phyloP scores from a whole-genome alignment of 1,139 yeast species.

The Pichia norvegensis region DNA sequence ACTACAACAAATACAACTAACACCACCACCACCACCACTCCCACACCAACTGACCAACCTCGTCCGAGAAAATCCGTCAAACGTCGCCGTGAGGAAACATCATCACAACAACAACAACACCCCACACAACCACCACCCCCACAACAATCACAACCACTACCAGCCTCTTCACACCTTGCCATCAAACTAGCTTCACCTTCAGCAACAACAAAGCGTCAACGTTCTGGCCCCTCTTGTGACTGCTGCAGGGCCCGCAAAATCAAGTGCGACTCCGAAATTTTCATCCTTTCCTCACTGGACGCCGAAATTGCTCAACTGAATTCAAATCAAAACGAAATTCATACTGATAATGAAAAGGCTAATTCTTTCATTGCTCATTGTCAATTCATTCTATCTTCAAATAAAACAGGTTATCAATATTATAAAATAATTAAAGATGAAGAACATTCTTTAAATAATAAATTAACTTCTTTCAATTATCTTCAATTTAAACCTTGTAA shows the following conservation, averaged over 20 bases:
- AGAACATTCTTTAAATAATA: conserved; percentile 12
- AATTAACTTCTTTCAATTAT: conserved; percentile 24
- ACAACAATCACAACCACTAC: not conserved
- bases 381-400: conserved; percentile 20
- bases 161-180: conserved; percentile 9
- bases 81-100: too few species aligned
- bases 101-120: too few species aligned
- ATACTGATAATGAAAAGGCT: not conserved
- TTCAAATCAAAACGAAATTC: not conserved
- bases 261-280: conserved; percentile 64
- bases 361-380: conserved; percentile 26
- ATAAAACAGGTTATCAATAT: conserved; percentile 21
- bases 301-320: conserved; percentile 8
- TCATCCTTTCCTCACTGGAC: conserved; percentile 24
- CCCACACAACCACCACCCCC: not conserved
- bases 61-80: too few species aligned
- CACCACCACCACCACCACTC: not conserved
- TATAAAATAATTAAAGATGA: conserved; percentile 21
- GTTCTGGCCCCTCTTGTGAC: conserved; percentile 73
- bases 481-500: conserved; percentile 45
- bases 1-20: not conserved
- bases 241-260: conserved; percentile 64
- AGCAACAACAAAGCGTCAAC: conserved; percentile 34
- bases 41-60: too few species aligned
- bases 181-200: conserved; percentile 28